These are phyloP conservation scores for Coemansia sp. DNA, from an alignment of 192 early-diverging fungal genomes.

Conservation along the genomic window DNA sequence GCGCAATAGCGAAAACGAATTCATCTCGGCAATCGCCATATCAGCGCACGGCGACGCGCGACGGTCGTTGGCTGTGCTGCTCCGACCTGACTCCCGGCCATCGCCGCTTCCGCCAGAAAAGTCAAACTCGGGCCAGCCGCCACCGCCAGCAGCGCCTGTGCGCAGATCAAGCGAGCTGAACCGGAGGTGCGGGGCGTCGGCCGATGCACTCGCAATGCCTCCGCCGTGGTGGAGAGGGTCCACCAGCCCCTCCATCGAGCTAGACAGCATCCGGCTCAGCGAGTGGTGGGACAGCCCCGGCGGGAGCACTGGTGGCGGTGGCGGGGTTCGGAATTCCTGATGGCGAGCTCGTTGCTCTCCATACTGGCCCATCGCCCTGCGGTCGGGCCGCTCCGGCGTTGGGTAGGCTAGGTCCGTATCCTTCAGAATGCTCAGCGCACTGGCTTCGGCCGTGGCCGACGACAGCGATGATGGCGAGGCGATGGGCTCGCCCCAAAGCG, in stretches of 20 bases:
- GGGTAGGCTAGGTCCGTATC: slow-evolving; percentile 56
- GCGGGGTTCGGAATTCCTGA: slow-evolving; percentile 8
- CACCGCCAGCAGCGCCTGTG: not conserved
- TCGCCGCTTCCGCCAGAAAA: not conserved
- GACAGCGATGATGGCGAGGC: slow-evolving; percentile 17
- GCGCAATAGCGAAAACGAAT: slow-evolving; percentile 21
- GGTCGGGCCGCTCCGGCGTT: slow-evolving; percentile 23
- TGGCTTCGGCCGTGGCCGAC: slow-evolving; percentile 48
- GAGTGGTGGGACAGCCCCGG: not conserved
- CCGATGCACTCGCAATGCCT: not conserved
- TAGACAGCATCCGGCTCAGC: slow-evolving; percentile 5
- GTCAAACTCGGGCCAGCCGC: slow-evolving; percentile 14
- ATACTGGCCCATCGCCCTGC: slow-evolving; percentile 1
- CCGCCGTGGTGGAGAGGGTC: not conserved
- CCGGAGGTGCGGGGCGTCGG: not conserved
- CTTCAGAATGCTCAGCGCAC: slow-evolving; percentile 54
- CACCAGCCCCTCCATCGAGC: not conserved
- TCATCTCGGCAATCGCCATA: not conserved
- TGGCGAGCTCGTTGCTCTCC: not conserved
- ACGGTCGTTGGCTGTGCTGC: slow-evolving; percentile 28
- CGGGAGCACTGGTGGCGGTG: slow-evolving; percentile 1
- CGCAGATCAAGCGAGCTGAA: slow-evolving; percentile 13
- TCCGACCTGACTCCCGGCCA: slow-evolving; percentile 22
- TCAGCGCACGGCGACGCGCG: slow-evolving; percentile 13
- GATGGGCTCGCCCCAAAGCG: slow-evolving; percentile 16